Evolutionary conservation across 2,329 filamentous ascomycete species (phyloP).

Genomic region (Biscogniauxia sp.): DNA sequence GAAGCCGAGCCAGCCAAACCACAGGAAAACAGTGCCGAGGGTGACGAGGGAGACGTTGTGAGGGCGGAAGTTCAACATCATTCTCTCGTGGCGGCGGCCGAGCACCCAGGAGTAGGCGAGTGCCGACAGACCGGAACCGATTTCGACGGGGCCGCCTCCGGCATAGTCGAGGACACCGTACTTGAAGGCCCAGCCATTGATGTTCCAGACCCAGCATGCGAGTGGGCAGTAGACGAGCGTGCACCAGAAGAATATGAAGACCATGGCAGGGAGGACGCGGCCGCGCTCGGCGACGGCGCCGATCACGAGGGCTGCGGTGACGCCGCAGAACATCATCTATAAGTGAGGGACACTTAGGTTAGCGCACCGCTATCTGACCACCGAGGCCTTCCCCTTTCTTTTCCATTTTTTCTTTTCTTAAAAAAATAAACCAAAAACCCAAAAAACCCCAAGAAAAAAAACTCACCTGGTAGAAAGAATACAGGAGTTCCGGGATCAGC

Average conservation of each 20-base stretch:
- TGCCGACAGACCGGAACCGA: constrained; percentile 87
- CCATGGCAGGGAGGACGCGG: constrained; percentile 87
- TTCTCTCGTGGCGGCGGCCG: constrained; percentile 93
- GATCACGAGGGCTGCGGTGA: constrained; percentile 87
- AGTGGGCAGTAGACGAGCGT: constrained; percentile 97
- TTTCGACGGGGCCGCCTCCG: constrained; percentile 95
- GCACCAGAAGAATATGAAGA: constrained; percentile 95
- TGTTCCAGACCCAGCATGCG: constrained; percentile 95
- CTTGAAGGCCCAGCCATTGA: constrained; percentile 87
- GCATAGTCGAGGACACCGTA: constrained; percentile 96
- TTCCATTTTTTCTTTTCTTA: neutral
- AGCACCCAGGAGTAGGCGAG: constrained; percentile 95
- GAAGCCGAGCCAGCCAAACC: constrained; percentile 99
- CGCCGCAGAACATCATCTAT: constrained; percentile 95
- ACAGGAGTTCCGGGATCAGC: constrained; percentile 84
- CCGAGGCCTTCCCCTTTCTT: no score
- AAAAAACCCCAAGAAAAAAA: neutral
- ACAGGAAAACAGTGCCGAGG: constrained; percentile 90
- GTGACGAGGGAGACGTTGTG: constrained; percentile 98
- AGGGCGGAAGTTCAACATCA: constrained; percentile 99
- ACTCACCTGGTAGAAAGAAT: constrained; percentile 85
- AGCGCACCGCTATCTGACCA: constrained; percentile 2
- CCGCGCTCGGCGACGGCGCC: constrained; percentile 93
- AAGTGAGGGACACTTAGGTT: constrained; percentile 3
- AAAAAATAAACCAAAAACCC: no score